phyloP scores from a whole-genome alignment of 257 asterid species.

The Gardenia jasminoides region DNA sequence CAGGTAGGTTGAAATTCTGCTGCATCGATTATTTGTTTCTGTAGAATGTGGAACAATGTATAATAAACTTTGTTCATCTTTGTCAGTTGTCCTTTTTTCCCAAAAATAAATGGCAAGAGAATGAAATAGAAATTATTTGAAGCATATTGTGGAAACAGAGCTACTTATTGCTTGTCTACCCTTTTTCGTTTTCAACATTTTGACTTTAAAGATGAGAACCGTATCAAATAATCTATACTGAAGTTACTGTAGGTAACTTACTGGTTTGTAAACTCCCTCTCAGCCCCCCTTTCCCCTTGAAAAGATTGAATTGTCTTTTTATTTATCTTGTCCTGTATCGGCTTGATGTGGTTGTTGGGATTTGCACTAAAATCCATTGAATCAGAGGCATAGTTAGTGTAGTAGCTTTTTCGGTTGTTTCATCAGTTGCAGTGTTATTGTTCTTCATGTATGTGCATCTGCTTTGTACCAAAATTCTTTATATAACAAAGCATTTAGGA shows the following conservation, averaged over 20 bases:
- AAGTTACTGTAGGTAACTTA: too few species aligned
- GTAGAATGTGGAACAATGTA: background rate
- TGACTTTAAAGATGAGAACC: too few species aligned
- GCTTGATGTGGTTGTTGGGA: background rate
- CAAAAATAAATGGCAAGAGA: background rate
- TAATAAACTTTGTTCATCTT: background rate
- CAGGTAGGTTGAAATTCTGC: conserved; percentile 48
- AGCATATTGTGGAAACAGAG: background rate
- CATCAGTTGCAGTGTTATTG: background rate
- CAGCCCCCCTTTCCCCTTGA: too few species aligned
- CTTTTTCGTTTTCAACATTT: background rate
- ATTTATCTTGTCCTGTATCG: background rate
- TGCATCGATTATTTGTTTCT: background rate
- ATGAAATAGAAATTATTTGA: background rate
- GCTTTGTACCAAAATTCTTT: background rate
- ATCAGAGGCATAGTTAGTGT: background rate
- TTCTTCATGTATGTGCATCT: background rate
- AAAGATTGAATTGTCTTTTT: background rate
- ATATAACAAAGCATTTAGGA: background rate
- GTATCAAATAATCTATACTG: background rate
- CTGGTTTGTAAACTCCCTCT: too few species aligned
- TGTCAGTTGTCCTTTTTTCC: background rate
- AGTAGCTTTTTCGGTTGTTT: background rate
- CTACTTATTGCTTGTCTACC: background rate
- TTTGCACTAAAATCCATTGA: background rate